Base-by-base conservation (phyloP, 495 filamentous ascomycete genomes). In the Trichoderma orchidacearum region DNA sequence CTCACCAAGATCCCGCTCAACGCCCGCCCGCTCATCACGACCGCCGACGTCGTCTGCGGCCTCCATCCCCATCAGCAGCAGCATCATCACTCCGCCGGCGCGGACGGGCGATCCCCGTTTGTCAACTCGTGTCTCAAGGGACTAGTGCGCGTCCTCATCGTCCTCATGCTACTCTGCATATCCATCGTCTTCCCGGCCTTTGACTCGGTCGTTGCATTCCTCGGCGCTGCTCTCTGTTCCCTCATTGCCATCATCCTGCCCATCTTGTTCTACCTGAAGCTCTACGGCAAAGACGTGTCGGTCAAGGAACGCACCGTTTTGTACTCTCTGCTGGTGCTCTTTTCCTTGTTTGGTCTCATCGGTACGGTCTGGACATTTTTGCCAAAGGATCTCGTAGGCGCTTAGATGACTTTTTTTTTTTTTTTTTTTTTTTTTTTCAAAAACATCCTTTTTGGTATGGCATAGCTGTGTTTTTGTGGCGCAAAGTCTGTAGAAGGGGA, bases 1-100 rank as follows among this genome's bases (percentile, higher is more conserved):
- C 72, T 98, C 30, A 95, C 93, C 15, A 98, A 98, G 70, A 81
- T 95, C 23, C 93, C 93, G 17, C 72, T 98, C 53, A 96, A 96
- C 68, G 85, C 87, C 21, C 83, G 90, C 1, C 93, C 93, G 35
- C 89, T 98, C 60, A 77, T 95, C 48, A 82, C 84, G 13, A 96
- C 90, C 1, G 65, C 87, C 56, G 93, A 98, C 72, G 79, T 90
- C 30, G 66, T 94, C 30, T 74, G 81, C 55, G 89, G 90, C 36
- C 77, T 97, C 30, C 81, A 84, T 60, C 67, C 75, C 15, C 76
- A 78, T 32, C 63, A 72, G 11, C 63, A 83, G 18, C 65, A 81
- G 13, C 70, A 68, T 29, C 67, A 75, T 15, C 77, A 78, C 34
- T 63, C 65, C 35, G 62, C 68, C 11, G 55, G 67, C 6, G 57